Conservation (phyloP, 371 early-diverging fungal genomes). For the Syncephalastrum racemosum region DNA sequence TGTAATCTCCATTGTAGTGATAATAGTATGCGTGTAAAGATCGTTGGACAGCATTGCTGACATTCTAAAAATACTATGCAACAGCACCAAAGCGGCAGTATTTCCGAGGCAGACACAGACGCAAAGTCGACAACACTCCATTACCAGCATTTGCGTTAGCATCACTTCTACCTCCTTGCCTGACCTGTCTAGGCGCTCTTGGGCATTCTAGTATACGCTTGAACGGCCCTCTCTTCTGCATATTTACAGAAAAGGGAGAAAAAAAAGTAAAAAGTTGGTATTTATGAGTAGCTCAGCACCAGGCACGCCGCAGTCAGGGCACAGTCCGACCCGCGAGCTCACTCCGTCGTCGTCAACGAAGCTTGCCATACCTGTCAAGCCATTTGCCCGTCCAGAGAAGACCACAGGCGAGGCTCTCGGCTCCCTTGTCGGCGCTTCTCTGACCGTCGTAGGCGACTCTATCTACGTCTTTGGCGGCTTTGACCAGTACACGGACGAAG, state of each 20-base stretch:
- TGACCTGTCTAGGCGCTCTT: no score
- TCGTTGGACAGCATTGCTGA: no score
- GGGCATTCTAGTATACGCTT: no score
- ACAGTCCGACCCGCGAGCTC: conserved; percentile 16
- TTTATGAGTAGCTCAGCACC: conserved; percentile 22
- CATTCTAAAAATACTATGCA: no score
- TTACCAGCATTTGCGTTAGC: no score
- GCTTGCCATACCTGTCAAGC: conserved; percentile 18
- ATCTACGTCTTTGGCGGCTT: conserved; percentile 72
- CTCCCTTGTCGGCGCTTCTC: conserved; percentile 64
- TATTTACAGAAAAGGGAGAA: background rate
- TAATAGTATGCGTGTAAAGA: no score
- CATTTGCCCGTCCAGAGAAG: conserved; percentile 30
- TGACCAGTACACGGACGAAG: conserved; percentile 68
- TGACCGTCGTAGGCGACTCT: conserved; percentile 46
- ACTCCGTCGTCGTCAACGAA: conserved; percentile 23
- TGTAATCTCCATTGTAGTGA: no score
- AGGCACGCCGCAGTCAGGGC: conserved; percentile 17
- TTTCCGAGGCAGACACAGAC: no score
- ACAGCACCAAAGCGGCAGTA: no score
- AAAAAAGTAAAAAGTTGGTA: background rate
- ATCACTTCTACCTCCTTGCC: no score
- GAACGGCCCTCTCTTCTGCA: background rate
- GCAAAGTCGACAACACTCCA: no score
- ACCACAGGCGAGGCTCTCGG: conserved; percentile 54